Evolutionary conservation across 768 basidiomycete species (phyloP).

Genomic region (Chalciporus piperatus): DNA sequence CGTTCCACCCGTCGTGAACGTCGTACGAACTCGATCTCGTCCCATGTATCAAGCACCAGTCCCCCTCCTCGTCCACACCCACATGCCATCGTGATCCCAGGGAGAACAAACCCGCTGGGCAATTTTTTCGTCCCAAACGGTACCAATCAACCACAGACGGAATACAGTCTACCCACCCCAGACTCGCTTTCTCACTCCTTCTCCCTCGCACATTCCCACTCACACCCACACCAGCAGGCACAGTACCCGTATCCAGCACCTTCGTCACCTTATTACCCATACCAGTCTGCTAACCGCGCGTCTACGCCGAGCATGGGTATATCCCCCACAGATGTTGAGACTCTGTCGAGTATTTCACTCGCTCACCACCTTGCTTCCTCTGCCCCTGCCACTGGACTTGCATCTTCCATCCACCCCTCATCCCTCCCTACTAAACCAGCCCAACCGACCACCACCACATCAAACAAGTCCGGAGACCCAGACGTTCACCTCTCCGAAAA

Average conservation of each 20-base stretch:
- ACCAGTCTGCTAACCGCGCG: conserved; percentile 13
- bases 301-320: conserved; percentile 23
- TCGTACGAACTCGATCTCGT: conserved; percentile 58
- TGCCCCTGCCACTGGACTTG: conserved; percentile 7
- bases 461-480: conserved; percentile 12
- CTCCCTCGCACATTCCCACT: conserved; percentile 32
- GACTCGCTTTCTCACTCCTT: conserved; percentile 34
- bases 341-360: conserved; percentile 20
- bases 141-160: conserved; percentile 23
- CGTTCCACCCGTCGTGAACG: conserved; percentile 49
- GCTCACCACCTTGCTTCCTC: conserved; percentile 23
- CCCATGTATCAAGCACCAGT: conserved; percentile 50
- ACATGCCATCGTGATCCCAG: conserved; percentile 71
- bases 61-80: conserved; percentile 49
- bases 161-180: conserved; percentile 46
- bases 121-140: conserved; percentile 32
- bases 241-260: conserved; percentile 30
- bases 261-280: conserved; percentile 30
- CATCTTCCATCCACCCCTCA: conserved; percentile 2
- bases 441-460: neutral
- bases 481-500: conserved; percentile 69
- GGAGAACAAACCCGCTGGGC: conserved; percentile 32
- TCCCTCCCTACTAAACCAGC: conserved; percentile 14
- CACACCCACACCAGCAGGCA: conserved; percentile 23
- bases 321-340: conserved; percentile 25